Conservation (phyloP, 257 asterid species). For the Marsdenia floribunda region DNA sequence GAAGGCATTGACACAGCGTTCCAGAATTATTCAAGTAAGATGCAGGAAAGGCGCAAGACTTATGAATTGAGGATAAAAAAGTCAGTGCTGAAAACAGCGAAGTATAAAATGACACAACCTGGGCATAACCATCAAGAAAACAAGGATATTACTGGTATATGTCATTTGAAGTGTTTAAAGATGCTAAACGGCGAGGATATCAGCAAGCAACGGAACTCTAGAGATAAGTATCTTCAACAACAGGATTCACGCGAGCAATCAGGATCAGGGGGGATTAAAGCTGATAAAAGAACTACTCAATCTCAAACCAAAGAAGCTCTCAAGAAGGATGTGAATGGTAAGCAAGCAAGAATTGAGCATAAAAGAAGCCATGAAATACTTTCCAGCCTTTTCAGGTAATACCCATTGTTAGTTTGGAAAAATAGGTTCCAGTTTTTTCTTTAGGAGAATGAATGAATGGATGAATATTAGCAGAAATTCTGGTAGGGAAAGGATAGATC, state of each 20-base stretch:
- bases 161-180: no score
- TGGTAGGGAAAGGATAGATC: not conserved
- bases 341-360: conserved; percentile 9
- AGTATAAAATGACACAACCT: not conserved
- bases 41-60: not conserved
- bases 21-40: conserved; percentile 4
- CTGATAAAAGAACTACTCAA: not conserved
- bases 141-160: no score
- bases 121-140: no score
- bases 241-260: not conserved
- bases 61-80: not conserved
- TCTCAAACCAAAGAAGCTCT: not conserved
- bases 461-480: not conserved
- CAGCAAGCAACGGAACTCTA: not conserved
- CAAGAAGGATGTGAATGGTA: not conserved
- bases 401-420: not conserved
- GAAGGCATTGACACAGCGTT: conserved; percentile 1
- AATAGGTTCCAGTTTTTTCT: not conserved
- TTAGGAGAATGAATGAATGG: not conserved
- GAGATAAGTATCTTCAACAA: not conserved
- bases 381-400: conserved; percentile 27
- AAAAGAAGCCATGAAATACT: conserved; percentile 12
- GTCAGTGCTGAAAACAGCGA: conserved; percentile 6
- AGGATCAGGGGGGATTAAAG: not conserved
- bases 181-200: not conserved